Base-by-base conservation (phyloP, 2,329 filamentous ascomycete species). In the Cladosporium sp. region DNA sequence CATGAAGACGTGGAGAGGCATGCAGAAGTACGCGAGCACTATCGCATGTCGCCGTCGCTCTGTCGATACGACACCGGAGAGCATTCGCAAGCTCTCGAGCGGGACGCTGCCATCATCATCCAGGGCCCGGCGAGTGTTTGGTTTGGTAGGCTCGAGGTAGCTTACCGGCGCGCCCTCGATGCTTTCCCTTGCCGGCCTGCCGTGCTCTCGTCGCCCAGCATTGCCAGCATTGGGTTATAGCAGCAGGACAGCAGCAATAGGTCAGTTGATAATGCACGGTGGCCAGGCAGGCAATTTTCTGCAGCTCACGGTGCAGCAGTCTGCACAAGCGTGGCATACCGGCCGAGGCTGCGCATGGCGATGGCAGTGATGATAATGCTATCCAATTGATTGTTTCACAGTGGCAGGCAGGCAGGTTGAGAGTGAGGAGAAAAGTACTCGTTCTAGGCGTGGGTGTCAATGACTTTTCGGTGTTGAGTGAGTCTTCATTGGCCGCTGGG, bases 301-400 rank as follows among this genome's bases (percentile, higher is more conserved):
- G 32, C 34, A 28, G 52, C 52, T 30, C 52, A 59, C 57, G 57
- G 57, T 52, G 59, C 41, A 62, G 52, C 52, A 55, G 52, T 55
- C 52, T 55, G 52, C 52, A 55, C 52, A n/a, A 55, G 52, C 52
- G 52, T 55, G 52, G 18, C n/a, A 30, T 30, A 30, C 6, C 15
- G 51, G 51, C 51, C 51, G 51, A 54, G 24, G 51, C 15, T 30
- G 51, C 26, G 49, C 11, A 55, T 47, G 41, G 41, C 41, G 14
- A 41, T 18, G 36, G 38, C 38, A 10, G 21, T 12, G 8, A 21
- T 47, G 41, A n/a, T 47, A 7, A 36, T 36, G 34, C 34, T 36
- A 14, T 52, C 52, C 52, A 55, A 55, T 55, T 34, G 52, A 55
- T 34, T 21, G 30, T 18, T 14, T 24, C 52, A 4, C 41, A 21